Evolutionary conservation across 805 yeast genomes (phyloP).

Genomic region (Jamesozyma piceae): DNA sequence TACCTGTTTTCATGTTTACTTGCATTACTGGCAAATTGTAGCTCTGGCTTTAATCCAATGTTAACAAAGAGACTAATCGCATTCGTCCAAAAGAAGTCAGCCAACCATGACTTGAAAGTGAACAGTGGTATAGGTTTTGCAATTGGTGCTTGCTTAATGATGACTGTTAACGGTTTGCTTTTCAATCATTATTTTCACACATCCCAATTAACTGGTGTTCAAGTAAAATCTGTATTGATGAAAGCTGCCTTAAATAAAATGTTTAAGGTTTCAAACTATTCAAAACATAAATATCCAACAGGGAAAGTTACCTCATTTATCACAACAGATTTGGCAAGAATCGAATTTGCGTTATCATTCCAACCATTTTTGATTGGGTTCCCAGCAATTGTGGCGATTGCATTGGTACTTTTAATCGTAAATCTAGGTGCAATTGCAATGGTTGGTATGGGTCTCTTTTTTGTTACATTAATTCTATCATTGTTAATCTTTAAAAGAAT

Average conservation of each 20-base stretch:
- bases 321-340: conserved; percentile 73
- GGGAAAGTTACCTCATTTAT: conserved; percentile 68
- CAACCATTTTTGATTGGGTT: conserved; percentile 56
- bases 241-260: conserved; percentile 64
- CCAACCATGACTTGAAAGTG: conserved; percentile 33
- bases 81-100: conserved; percentile 47
- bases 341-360: conserved; percentile 67
- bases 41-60: conserved; percentile 52
- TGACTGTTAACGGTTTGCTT: conserved; percentile 38
- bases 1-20: conserved; percentile 37
- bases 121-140: conserved; percentile 70
- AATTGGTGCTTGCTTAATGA: conserved; percentile 54
- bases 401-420: conserved; percentile 52
- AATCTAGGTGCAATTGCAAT: conserved; percentile 67
- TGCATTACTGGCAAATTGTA: conserved; percentile 40
- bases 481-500: conserved; percentile 42
- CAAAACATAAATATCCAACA: conserved; percentile 52
- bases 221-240: conserved; percentile 59
- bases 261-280: conserved; percentile 46
- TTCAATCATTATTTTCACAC: conserved; percentile 58
- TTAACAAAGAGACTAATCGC: conserved; percentile 54
- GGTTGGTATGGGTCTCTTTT: conserved; percentile 54
- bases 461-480: conserved; percentile 35
- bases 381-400: conserved; percentile 54
- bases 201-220: conserved; percentile 58